Conservation (phyloP, 2,329 filamentous ascomycete species). For the Alternaria sp. region DNA sequence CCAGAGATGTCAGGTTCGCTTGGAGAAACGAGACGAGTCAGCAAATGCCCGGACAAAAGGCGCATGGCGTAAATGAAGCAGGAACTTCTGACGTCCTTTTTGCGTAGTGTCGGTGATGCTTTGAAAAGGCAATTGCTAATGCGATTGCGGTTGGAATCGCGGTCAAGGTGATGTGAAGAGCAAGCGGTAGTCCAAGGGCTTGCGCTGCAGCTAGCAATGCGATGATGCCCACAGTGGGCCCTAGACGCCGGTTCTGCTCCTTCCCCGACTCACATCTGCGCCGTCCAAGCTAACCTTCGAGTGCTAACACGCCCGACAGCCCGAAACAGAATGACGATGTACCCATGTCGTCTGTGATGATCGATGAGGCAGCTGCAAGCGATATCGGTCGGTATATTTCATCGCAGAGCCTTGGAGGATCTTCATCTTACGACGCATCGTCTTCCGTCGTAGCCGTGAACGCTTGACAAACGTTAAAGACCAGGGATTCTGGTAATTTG, state of each 20-base stretch:
- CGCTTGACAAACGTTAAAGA: neutral
- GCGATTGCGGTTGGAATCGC: conserved; percentile 2
- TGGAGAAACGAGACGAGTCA: conserved; percentile 14
- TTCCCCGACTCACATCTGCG: conserved; percentile 10
- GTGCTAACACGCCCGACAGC: conserved; percentile 2
- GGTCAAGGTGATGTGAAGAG: conserved; percentile 11
- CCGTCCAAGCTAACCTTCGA: conserved; percentile 8
- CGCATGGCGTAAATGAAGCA: neutral
- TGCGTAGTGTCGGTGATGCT: neutral
- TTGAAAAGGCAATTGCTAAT: neutral
- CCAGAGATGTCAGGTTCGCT: conserved; percentile 4
- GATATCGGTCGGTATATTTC: neutral
- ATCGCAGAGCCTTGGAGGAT: neutral
- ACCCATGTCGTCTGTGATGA: neutral
- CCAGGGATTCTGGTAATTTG: neutral
- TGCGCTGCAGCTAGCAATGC: conserved; percentile 16
- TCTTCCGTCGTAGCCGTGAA: conserved; percentile 3
- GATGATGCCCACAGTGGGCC: conserved; percentile 20
- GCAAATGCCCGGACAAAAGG: conserved; percentile 1
- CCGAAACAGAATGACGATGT: neutral
- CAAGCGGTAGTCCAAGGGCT: neutral
- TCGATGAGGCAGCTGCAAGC: conserved; percentile 1
- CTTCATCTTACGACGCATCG: neutral
- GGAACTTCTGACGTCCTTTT: neutral
- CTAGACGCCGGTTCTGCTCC: neutral